These are phyloP conservation scores for Russula vinacea DNA, from an alignment of 768 basidiomycete genomes.

Conservation along the genomic window DNA sequence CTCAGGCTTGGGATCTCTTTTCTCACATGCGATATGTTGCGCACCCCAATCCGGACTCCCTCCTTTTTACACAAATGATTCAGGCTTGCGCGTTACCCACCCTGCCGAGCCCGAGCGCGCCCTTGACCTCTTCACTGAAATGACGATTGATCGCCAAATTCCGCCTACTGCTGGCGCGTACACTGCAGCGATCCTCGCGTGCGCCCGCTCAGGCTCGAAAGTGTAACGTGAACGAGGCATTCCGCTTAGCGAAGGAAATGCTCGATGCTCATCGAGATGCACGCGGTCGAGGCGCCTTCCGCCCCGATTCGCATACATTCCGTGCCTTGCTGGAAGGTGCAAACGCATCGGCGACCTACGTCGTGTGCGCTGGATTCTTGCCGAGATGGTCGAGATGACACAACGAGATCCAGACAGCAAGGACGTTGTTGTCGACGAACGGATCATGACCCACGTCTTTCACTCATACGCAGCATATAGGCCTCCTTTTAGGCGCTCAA, in stretches of 20 bases:
- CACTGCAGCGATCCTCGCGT: slow-evolving; percentile 78
- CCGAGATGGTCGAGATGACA: slow-evolving; percentile 61
- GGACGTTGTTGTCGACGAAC: slow-evolving; percentile 51
- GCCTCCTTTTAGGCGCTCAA: slow-evolving; percentile 59
- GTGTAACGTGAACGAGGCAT: slow-evolving; percentile 75
- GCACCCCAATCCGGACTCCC: slow-evolving; percentile 70
- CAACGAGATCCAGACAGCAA: slow-evolving; percentile 31
- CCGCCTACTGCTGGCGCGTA: slow-evolving; percentile 67
- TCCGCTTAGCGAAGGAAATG: slow-evolving; percentile 86
- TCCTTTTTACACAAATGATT: slow-evolving; percentile 84
- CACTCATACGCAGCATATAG: slow-evolving; percentile 82
- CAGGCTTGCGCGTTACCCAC: slow-evolving; percentile 67
- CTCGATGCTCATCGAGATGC: slow-evolving; percentile 72
- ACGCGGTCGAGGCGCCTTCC: slow-evolving; percentile 49
- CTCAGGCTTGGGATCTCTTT: slow-evolving; percentile 92
- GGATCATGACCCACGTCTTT: slow-evolving; percentile 79
- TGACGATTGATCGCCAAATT: slow-evolving; percentile 70
- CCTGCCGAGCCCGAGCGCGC: slow-evolving; percentile 86
- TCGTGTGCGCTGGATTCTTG: slow-evolving; percentile 85
- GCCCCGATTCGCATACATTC: slow-evolving; percentile 68
- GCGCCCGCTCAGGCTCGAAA: slow-evolving; percentile 61
- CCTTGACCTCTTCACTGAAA: slow-evolving; percentile 88
- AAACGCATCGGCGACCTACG: slow-evolving; percentile 78
- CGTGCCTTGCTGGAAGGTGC: slow-evolving; percentile 85
- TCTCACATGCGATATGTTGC: slow-evolving; percentile 96